Percentiles rank a stretch among this genome's conserved stretches.
Conservation (phyloP, 2,329 filamentous ascomycete species). For the Fusarium begoniae region DNA sequence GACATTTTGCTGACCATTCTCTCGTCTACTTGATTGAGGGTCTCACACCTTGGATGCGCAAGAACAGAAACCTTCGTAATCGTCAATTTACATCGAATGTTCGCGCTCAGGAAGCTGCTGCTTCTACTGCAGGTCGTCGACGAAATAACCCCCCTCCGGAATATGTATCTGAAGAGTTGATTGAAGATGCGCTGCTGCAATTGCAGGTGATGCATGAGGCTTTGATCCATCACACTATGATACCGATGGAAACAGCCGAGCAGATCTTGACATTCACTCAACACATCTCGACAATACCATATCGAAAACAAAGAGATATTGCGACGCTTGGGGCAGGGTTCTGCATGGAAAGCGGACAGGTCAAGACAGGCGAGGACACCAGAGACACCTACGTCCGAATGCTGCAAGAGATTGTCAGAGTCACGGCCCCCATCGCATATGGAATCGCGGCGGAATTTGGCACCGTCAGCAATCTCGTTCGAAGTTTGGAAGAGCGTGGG, state of each 20-base stretch:
- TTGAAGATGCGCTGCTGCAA: slow-evolving; percentile 76
- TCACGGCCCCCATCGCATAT: slow-evolving; percentile 77
- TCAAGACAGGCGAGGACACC: slow-evolving; percentile 72
- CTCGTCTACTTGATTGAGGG: slow-evolving; percentile 80
- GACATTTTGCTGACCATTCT: slow-evolving; percentile 60
- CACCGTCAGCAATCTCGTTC: slow-evolving; percentile 65
- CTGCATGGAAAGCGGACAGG: slow-evolving; percentile 83
- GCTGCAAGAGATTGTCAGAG: slow-evolving; percentile 77
- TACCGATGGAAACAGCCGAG: slow-evolving; percentile 70
- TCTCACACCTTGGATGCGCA: slow-evolving; percentile 70
- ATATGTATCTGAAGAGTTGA: slow-evolving; percentile 71
- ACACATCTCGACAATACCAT: slow-evolving; percentile 80
- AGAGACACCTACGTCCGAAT: slow-evolving; percentile 77
- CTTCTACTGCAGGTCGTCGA: slow-evolving; percentile 44
- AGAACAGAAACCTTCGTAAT: slow-evolving; percentile 74
- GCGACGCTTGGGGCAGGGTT: slow-evolving; percentile 68
- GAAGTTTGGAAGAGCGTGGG: slow-evolving; percentile 66
- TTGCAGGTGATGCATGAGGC: slow-evolving; percentile 74
- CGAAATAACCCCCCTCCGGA: slow-evolving; percentile 53
- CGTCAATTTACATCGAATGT: slow-evolving; percentile 74
- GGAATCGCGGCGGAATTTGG: slow-evolving; percentile 72
- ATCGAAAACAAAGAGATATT: slow-evolving; percentile 65
- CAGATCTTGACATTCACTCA: slow-evolving; percentile 81
- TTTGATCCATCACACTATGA: slow-evolving; percentile 74
- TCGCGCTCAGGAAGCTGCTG: slow-evolving; percentile 51